A percentile compares a stretch with the other conserved stretches of the same genome.
Conservation (phyloP, 2,329 filamentous ascomycete genomes). For the Penicillium sp. region DNA sequence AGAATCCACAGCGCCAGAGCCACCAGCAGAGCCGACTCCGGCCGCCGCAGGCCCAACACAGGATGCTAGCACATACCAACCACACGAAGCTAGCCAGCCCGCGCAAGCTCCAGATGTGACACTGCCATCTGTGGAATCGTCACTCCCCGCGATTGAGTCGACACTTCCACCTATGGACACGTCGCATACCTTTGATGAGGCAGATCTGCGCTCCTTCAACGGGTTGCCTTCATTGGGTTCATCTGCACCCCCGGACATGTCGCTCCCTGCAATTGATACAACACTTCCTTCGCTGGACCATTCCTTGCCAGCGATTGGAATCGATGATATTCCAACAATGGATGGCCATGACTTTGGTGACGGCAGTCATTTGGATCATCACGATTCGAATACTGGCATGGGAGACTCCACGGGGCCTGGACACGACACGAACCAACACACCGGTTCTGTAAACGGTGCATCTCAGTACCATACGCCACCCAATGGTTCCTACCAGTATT, state of each 20-base stretch:
- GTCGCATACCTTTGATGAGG: constrained; percentile 28
- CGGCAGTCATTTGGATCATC: constrained; percentile 16
- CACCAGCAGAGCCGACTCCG: not conserved
- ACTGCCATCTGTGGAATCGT: constrained; percentile 18
- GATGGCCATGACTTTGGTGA: constrained; percentile 26
- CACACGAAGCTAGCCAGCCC: constrained; percentile 1
- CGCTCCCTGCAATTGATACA: constrained; percentile 28
- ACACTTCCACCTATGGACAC: constrained; percentile 22
- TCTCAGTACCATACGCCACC: constrained; percentile 46
- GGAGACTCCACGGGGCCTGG: constrained; percentile 16
- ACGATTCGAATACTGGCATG: constrained; percentile 17
- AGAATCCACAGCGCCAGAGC: not conserved
- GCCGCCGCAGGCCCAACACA: not conserved
- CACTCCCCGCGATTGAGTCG: constrained; percentile 27
- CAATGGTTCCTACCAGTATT: constrained; percentile 36
- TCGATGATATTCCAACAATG: constrained; percentile 34
- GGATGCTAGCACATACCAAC: not conserved
- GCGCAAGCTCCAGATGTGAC: constrained; percentile 10
- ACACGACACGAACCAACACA: constrained; percentile 22
- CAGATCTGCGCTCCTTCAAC: constrained; percentile 25
- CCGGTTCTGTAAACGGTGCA: constrained; percentile 33
- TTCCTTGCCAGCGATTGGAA: constrained; percentile 30
- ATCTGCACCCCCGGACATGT: constrained; percentile 18
- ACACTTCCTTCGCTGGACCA: constrained; percentile 27
- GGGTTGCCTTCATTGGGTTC: constrained; percentile 22